Conservation (phyloP, 202 grass and related monocot species). For the Schoenoplectus tabernaemontani region DNA sequence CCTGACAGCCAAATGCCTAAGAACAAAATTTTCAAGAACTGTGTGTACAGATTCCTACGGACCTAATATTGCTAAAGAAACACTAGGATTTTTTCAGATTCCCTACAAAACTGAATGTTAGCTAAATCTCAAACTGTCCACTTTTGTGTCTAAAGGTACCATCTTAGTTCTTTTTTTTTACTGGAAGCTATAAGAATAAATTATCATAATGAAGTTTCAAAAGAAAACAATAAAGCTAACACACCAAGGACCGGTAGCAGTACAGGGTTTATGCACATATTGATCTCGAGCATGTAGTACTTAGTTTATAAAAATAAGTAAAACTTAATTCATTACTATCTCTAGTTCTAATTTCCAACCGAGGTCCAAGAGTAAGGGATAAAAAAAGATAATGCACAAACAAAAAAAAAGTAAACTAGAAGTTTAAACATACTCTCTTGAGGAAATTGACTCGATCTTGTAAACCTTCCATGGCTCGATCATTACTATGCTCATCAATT, state of each 20-base stretch:
- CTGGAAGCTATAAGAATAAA: not conserved
- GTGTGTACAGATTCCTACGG: too few relatives aligned
- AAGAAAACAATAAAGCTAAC: not conserved
- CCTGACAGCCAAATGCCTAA: too few relatives aligned
- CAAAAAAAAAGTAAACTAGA: not conserved
- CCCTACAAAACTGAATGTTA: too few relatives aligned
- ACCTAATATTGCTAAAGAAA: too few relatives aligned
- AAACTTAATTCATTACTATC: not conserved
- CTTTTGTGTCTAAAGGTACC: too few relatives aligned
- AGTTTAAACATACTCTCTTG: constrained; percentile 47
- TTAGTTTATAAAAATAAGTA: not conserved
- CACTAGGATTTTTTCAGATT: too few relatives aligned
- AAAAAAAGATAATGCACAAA: not conserved
- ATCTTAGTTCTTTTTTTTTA: too few relatives aligned
- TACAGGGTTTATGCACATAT: not conserved
- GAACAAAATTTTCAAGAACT: too few relatives aligned
- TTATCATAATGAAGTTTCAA: not conserved
- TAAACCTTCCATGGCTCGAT: constrained; percentile 62
- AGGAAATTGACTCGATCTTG: constrained; percentile 86
- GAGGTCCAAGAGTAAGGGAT: not conserved
- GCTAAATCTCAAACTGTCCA: too few relatives aligned
- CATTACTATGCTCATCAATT: constrained; percentile 65
- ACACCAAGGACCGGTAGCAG: not conserved
- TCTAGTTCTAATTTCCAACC: not conserved
- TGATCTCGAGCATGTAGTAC: not conserved